Evolutionary conservation across 805 yeast species (phyloP), one percentile per base, ranked within the genome.

Genomic region (Saccharomyces paradoxus): DNA sequence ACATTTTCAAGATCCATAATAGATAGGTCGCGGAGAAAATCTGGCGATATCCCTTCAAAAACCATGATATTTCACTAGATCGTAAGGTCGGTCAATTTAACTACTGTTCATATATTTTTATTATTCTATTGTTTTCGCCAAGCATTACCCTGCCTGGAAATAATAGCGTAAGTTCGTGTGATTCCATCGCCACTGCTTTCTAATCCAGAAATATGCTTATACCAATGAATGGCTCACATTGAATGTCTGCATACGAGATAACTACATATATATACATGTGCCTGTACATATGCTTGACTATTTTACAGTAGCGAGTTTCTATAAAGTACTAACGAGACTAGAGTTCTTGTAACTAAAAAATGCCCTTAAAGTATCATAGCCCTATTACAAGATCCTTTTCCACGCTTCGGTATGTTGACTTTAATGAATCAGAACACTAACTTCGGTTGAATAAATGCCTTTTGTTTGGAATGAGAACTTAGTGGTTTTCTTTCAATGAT

Each of bases 401-500:
- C 17, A 2, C 24, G 10, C 24, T 32, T 37, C 17, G 4, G 12
- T 17, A 17, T 21, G 7, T 37, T n/a, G 22, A 17, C 24, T 9
- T 46, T 4, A 13, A n/a, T 30, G 14, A 17, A 30, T 58, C 70
- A 80, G 55, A 81, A 71, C 60, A 73, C 75, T 55, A 82, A 73
- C 65, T 81, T 82, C 54, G 83, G 79, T 58, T 81, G 69, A 58
- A 81, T 78, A 70, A 85, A 87, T 51, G 92, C 90, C 47, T 87
- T 81, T 22, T 82, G 74, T 53, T 63, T 55, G 17, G 79, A 70
- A 29, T 82, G 77, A 55, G 80, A 71, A 48, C 82, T 77, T 62
- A 77, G 78, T 51, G 79, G 72, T 4, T 94, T 92, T 68, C 90
- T 79, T 68, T 91, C 97, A 44, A 89, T 80, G 29, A 91, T 81